Evolutionary conservation across 306 rosid species (phyloP), one percentile per base, ranked within the genome.

Genomic region (Mimosa bimucronata): DNA sequence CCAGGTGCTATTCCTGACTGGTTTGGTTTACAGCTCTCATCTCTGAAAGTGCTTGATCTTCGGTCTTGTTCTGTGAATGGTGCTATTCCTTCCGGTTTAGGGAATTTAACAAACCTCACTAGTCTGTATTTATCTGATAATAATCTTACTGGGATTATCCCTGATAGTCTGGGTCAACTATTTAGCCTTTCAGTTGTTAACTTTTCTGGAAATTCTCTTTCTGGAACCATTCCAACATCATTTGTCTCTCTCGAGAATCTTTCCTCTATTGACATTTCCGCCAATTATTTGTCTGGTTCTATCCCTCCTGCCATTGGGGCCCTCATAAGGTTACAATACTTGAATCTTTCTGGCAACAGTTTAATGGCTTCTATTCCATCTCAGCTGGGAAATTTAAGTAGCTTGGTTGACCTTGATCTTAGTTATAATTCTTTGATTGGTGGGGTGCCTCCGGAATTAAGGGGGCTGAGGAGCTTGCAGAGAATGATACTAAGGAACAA

Each of bases 341-440:
- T 94, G 91, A 94, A 94, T 81, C 86, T 94, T 80, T 94, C 98
- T 0, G 68, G 80, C 72, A 94, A 92, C 76, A 70, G 15, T 74
- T 77, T 94, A 12, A 79, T 89, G 31, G 9, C 38, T 60, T 88
- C 89, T 8, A 61, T 94, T 77, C 98, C 97, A 72, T 23, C 87
- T 29, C 70, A 84, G 73, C 76, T 94, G 45, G 94, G 94, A 53
- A 77, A 84, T 85, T 89, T 95, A 55, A 62, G 31, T 69, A 88
- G 85, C 86, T 79, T 95, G 83, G 85, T 91, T 83, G 94, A 89
- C 88, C 91, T 95, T 88, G 98, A 92, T 83, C 92, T 95, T 66
- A 87, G 97, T 78, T 76, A 65, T 78, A 95, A 95, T 88, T 70
- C 81, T 62, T 86, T 94, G 65, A 67, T 83, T 0, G 94, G 92